phyloP scores from a whole-genome alignment of 345 rosid genomes.

The Schrenkiella parvula region DNA sequence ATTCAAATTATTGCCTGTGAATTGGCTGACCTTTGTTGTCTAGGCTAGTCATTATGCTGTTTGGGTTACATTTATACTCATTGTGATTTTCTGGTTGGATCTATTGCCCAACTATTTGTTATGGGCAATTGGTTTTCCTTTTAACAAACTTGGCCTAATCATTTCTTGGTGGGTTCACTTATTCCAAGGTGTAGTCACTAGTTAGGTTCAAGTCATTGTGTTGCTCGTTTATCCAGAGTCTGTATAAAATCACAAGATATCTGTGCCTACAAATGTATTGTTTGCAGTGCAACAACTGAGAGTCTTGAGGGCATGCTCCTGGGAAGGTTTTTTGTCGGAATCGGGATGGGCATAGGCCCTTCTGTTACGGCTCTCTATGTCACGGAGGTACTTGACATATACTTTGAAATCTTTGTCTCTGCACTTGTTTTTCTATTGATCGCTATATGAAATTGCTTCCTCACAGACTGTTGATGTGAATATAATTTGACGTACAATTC shows the following conservation, averaged over 20 bases:
- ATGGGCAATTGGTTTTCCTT: neutral
- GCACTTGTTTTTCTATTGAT: slow-evolving; percentile 9
- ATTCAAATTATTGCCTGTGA: neutral
- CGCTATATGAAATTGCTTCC: neutral
- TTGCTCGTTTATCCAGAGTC: neutral
- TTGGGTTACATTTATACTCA: neutral
- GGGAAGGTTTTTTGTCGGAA: slow-evolving; percentile 89
- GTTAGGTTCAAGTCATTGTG: neutral
- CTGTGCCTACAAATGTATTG: slow-evolving; percentile 15
- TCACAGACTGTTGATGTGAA: slow-evolving; percentile 10
- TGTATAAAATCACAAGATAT: slow-evolving; percentile 15
- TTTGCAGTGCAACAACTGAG: slow-evolving; percentile 74
- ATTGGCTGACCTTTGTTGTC: neutral
- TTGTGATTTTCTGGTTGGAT: neutral
- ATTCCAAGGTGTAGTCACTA: neutral
- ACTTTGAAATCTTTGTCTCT: neutral
- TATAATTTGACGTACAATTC: neutral
- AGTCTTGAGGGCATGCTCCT: slow-evolving; percentile 86
- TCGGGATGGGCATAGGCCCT: slow-evolving; percentile 92
- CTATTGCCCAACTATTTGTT: neutral
- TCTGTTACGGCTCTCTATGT: slow-evolving; percentile 91
- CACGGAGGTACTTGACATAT: slow-evolving; percentile 63
- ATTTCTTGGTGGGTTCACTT: neutral
- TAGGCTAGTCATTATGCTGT: slow-evolving; percentile 5
- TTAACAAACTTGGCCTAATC: neutral